Evolutionary conservation across 2,329 filamentous ascomycete genomes (phyloP), one percentile per base, ranked within the genome.

Genomic region (Pestalotiopsis sp.): DNA sequence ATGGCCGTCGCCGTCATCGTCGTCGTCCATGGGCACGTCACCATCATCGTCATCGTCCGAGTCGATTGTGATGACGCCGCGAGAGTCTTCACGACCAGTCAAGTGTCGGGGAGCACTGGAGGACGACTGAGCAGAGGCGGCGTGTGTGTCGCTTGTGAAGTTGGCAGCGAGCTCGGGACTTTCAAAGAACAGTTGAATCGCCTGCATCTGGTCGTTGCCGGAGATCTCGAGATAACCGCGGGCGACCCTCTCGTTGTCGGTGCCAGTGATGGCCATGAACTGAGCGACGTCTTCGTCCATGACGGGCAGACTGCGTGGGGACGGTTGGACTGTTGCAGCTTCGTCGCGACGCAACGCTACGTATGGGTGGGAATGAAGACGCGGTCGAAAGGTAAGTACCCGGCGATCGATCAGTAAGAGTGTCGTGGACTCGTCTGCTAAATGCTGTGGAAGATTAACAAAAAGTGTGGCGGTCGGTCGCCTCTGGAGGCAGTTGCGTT

Each of bases 101-200:
- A 70, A 73, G 5, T 71, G 73, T 70, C 73, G 60, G n/a, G 57
- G 57, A 27, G 20, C 57, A 14, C 31, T 72, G 68, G 67, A 71
- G 69, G 72, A 73, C 61, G 79, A 68, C 11, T 78, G 73, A 36
- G 81, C 71, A 56, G 80, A 72, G 13, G 82, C 17, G 23, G 64
- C 27, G 80, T 71, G 25, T 81, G 74, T n/a, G 80, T 72, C 68
- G 73, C 73, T 77, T 60, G 76, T 77, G 69, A 87, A 79, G 68
- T 80, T 81, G 58, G 82, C 82, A 73, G 86, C 89, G 70, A 91
- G 88, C 62, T 95, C 94, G 58, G 92, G 93, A 78, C 92, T 96
- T 77, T 97, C 94, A 80, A 94, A 98, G 83, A 91, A 99, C 13
- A 98, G 90, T 76, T 93, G 90, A 75, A 98, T 91, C 31, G 96